Percentiles rank a stretch among this genome's conserved stretches.
Evolutionary conservation across 331 rosid genomes (phyloP).

Genomic region (Malus hybrid): DNA sequence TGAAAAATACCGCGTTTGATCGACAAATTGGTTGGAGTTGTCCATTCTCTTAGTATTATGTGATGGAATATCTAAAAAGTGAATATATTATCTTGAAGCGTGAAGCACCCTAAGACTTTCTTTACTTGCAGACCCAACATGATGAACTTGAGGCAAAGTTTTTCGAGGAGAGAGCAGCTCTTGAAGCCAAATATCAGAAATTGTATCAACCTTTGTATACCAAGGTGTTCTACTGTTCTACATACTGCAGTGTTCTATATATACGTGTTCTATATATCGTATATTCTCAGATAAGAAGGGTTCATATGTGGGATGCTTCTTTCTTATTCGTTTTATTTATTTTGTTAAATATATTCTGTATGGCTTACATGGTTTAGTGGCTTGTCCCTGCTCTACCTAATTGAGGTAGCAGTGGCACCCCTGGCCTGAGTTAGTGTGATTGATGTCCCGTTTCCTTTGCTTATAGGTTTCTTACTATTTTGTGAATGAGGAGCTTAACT

Average conservation of each 20-base stretch:
- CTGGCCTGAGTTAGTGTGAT: not conserved
- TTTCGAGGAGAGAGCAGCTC: constrained; percentile 78
- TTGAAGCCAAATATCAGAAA: constrained; percentile 76
- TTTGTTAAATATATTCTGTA: not conserved
- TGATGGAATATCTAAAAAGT: no score
- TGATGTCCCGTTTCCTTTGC: not conserved
- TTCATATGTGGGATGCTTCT: not conserved
- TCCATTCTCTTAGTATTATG: not conserved
- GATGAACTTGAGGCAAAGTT: constrained; percentile 66
- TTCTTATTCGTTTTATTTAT: not conserved
- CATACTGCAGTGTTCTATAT: not conserved
- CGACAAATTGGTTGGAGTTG: not conserved
- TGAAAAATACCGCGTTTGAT: no score
- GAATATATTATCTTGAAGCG: not conserved
- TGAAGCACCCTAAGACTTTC: not conserved
- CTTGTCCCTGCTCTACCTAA: not conserved
- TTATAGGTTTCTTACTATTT: not conserved
- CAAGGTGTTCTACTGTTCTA: constrained; percentile 32
- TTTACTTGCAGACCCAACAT: constrained; percentile 45
- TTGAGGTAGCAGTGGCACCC: not conserved
- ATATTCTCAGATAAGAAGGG: not conserved
- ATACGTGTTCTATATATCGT: not conserved
- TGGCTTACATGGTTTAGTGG: not conserved
- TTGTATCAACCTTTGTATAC: constrained; percentile 57
- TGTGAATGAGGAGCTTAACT: not conserved